These are phyloP conservation scores for Agrocybe pediades DNA, from an alignment of 768 basidiomycete species.

Conservation along the genomic window DNA sequence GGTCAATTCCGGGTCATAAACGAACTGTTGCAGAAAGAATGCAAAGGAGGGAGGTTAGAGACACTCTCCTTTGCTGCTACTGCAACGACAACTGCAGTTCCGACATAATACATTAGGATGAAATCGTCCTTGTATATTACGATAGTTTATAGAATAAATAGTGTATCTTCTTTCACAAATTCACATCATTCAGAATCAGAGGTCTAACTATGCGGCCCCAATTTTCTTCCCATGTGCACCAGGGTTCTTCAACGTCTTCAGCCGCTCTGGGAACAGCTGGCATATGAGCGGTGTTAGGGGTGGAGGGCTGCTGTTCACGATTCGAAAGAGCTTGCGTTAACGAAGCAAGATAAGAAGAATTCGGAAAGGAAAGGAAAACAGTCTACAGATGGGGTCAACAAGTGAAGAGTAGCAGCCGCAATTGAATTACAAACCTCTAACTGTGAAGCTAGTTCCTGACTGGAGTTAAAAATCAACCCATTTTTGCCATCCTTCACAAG, in stretches of 20 bases:
- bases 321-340: slow-evolving; percentile 53
- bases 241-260: slow-evolving; percentile 40
- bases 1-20: slow-evolving; percentile 87
- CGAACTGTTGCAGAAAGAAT: slow-evolving; percentile 89
- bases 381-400: slow-evolving; percentile 33
- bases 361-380: slow-evolving; percentile 63
- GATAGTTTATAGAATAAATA: not conserved
- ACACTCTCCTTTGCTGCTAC: slow-evolving; percentile 76
- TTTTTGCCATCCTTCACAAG: slow-evolving; percentile 85
- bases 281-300: slow-evolving; percentile 21
- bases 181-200: slow-evolving; percentile 45
- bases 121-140: not conserved
- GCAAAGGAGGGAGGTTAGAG: slow-evolving; percentile 88
- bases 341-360: slow-evolving; percentile 45
- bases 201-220: slow-evolving; percentile 75
- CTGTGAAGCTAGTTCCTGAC: slow-evolving; percentile 69
- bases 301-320: slow-evolving; percentile 27
- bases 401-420: not conserved
- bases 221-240: slow-evolving; percentile 85
- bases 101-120: not conserved
- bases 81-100: slow-evolving; percentile 23
- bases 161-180: slow-evolving; percentile 18
- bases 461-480: slow-evolving; percentile 75
- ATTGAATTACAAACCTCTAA: slow-evolving; percentile 53
- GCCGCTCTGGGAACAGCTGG: slow-evolving; percentile 9